Percentiles rank a stretch among this genome's conserved stretches.
Evolutionary conservation across 176 grass and related monocot species (phyloP).

Genomic region (Eleusine indica): DNA sequence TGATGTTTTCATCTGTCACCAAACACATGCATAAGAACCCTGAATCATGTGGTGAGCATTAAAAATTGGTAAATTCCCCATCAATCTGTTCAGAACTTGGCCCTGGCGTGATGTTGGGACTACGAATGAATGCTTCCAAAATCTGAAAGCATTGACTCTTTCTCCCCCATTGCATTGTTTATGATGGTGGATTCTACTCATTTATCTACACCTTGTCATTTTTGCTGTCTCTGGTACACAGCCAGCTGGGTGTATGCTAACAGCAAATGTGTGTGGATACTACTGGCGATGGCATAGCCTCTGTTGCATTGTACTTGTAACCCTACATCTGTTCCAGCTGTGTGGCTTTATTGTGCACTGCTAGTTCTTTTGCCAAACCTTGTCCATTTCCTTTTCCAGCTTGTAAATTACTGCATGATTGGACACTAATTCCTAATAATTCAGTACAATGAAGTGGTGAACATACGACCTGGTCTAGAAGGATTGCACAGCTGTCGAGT

Average conservation of each 20-base stretch:
- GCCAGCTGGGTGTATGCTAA: slow-evolving; percentile 24
- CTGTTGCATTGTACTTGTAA: neutral
- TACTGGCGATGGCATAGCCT: slow-evolving; percentile 2
- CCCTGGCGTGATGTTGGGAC: neutral
- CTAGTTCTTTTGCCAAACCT: neutral
- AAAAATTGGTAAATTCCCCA: neutral
- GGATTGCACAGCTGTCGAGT: slow-evolving; percentile 25
- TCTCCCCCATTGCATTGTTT: neutral
- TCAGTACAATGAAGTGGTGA: neutral
- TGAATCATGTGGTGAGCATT: slow-evolving; percentile 16
- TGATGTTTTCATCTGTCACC: neutral
- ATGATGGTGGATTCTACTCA: neutral
- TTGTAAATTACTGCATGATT: slow-evolving; percentile 16
- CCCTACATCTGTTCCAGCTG: slow-evolving; percentile 10
- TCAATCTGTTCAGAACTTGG: slow-evolving; percentile 1
- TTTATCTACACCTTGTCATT: neutral
- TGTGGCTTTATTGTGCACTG: neutral
- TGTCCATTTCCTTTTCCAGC: neutral
- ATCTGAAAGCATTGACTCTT: neutral
- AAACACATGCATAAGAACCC: slow-evolving; percentile 28
- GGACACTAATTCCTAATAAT: neutral
- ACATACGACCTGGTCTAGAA: neutral
- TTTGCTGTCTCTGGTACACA: slow-evolving; percentile 25
- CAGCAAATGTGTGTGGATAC: neutral
- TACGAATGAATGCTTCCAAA: slow-evolving; percentile 16